Evolutionary conservation across 345 rosid species (phyloP), one percentile per base, ranked within the genome.

Genomic region (Arabidopsis arenosa): DNA sequence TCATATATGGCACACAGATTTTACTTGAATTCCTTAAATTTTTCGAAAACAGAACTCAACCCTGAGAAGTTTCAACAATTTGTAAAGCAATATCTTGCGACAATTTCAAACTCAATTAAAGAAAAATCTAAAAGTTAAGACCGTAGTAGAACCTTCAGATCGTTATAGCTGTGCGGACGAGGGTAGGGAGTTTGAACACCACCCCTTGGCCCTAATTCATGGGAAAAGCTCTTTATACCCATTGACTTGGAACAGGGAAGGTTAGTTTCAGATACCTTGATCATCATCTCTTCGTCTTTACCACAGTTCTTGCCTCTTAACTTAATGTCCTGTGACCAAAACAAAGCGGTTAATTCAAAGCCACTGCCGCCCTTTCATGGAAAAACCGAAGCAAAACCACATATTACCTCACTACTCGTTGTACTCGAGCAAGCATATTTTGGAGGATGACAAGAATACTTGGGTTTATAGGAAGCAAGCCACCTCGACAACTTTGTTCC

Each of bases 131-230:
- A 6, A 10, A 6, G 49, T 40, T 39, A 11, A 11, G 30, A 61
- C 12, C 0, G 35, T 28, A 12, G 51, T 2, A 4, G n/a, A 13
- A 85, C 96, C 93, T 85, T 85, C 66, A 90, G 79, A 81, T 90
- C 87, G 13, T 81, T 85, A 82, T 81, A 88, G 81, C 93, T 90
- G 66, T 85, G 93, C 11, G 90, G 85, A 72, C 93, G 88, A 60
- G 90, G 85, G 56, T 75, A 37, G 6, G 81, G 48, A 68, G 79
- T 73, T 72, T 78, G 80, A 76, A 85, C 82, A 78, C 93, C 92
- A 79, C 89, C 91, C 68, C 79, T 81, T 8, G 89, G 90, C 68
- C 91, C 93, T 49, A 90, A 74, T 48, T 90, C 96, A 83, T 90
- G 93, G 18, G 96, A 90, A 73, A 83, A 88, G 69, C 93, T 90